phyloP scores from a whole-genome alignment of 805 yeast genomes.

The Lipomyces spencermartinsiae region DNA sequence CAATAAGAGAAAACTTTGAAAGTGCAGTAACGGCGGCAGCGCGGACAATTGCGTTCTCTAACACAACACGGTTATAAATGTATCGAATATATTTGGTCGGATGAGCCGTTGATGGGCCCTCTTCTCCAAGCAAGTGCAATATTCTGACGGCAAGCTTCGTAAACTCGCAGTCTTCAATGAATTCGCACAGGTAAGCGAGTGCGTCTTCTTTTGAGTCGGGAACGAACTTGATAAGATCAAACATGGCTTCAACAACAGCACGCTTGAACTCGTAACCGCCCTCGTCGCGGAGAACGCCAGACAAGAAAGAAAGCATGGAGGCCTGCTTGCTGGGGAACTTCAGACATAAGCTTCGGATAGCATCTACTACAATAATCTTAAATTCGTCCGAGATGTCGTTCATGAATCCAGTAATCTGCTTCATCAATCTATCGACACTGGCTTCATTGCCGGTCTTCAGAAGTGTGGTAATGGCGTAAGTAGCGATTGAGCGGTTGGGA shows the following conservation, averaged over 20 bases:
- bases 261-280: conserved; percentile 88
- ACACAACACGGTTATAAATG: conserved; percentile 93
- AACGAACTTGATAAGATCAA: conserved; percentile 85
- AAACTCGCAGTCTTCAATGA: conserved; percentile 97
- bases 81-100: conserved; percentile 94
- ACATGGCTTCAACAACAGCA: conserved; percentile 87
- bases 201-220: conserved; percentile 85
- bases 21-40: conserved; percentile 94
- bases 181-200: conserved; percentile 88
- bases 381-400: conserved; percentile 95
- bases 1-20: conserved; percentile 84
- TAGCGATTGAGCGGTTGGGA: conserved; percentile 87
- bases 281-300: conserved; percentile 85
- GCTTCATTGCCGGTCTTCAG: conserved; percentile 93
- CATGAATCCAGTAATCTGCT: conserved; percentile 86
- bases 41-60: conserved; percentile 93
- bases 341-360: conserved; percentile 86
- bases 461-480: conserved; percentile 95
- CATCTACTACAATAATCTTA: conserved; percentile 92
- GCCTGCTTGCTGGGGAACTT: conserved; percentile 93
- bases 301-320: conserved; percentile 78
- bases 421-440: conserved; percentile 84
- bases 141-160: conserved; percentile 93
- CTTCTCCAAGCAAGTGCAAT: conserved; percentile 88
- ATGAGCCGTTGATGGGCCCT: conserved; percentile 85